Evolutionary conservation across 768 basidiomycete genomes (phyloP).

Genomic region (Tremella fuciformis): DNA sequence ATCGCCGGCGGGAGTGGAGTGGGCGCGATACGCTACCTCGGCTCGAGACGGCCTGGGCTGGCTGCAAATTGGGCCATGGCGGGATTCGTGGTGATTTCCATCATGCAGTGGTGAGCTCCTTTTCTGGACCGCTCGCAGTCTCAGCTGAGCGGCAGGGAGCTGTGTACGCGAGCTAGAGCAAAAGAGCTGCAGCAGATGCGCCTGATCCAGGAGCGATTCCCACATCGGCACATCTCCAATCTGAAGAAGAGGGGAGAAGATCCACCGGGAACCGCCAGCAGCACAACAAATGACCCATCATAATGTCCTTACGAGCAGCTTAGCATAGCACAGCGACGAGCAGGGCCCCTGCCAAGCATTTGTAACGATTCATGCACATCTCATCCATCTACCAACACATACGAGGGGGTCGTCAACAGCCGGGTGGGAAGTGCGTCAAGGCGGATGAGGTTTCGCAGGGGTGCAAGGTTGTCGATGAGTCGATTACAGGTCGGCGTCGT

Average conservation of each 20-base stretch:
- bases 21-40: conserved; percentile 43
- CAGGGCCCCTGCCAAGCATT: neutral
- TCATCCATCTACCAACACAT: conserved; percentile 7
- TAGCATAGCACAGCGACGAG: too few species aligned
- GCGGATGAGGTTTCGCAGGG: neutral
- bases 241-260: conserved; percentile 32
- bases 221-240: conserved; percentile 50
- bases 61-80: conserved; percentile 48
- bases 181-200: conserved; percentile 45
- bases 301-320: too few species aligned
- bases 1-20: conserved; percentile 47
- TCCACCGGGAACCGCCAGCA: too few species aligned
- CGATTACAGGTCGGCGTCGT: conserved; percentile 48
- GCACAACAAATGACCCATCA: too few species aligned
- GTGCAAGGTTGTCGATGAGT: neutral
- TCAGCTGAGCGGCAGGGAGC: conserved; percentile 29
- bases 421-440: too few species aligned
- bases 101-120: neutral
- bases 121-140: neutral
- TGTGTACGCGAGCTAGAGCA: conserved; percentile 43
- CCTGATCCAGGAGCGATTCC: conserved; percentile 46
- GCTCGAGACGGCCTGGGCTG: conserved; percentile 35
- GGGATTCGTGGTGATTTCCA: conserved; percentile 35
- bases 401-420: conserved; percentile 2
- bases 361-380: conserved; percentile 10